phyloP scores from a whole-genome alignment of 768 basidiomycete species.

The Suillus discolor region DNA sequence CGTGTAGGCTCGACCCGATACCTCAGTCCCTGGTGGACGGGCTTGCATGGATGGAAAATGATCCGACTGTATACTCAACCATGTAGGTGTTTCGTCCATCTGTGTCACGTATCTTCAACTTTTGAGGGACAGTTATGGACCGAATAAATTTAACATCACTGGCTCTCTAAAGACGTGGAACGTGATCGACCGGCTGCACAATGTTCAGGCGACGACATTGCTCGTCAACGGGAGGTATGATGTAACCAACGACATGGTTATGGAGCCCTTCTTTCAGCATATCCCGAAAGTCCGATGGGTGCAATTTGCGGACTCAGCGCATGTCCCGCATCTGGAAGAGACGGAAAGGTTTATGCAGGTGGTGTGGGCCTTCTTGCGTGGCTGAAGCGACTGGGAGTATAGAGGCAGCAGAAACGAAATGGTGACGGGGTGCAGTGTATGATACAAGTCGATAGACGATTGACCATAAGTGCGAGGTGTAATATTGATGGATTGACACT shows the following conservation, averaged over 20 bases:
- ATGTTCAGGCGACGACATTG: constrained; percentile 36
- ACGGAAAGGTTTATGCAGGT: constrained; percentile 36
- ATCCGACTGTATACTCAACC: constrained; percentile 49
- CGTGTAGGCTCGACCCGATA: constrained; percentile 48
- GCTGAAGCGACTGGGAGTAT: not conserved
- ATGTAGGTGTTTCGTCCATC: constrained; percentile 38
- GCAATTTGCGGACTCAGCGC: constrained; percentile 39
- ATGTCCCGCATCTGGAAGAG: constrained; percentile 41
- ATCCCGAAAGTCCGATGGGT: constrained; percentile 40
- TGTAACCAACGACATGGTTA: constrained; percentile 33
- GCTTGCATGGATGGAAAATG: constrained; percentile 39
- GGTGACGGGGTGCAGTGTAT: not conserved
- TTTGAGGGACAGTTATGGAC: constrained; percentile 37
- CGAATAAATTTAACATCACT: constrained; percentile 38
- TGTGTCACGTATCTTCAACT: constrained; percentile 7
- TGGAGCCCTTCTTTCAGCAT: constrained; percentile 35
- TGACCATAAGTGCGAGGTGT: not conserved
- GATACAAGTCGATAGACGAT: not conserved
- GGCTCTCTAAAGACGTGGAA: constrained; percentile 39
- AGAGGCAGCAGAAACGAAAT: not conserved
- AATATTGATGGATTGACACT: not conserved
- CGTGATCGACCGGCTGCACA: constrained; percentile 34
- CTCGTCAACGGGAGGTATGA: constrained; percentile 41
- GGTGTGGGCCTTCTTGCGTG: constrained; percentile 31
- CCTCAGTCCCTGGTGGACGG: constrained; percentile 40